A percentile compares a stretch with the other conserved stretches of the same genome.
phyloP scores from a whole-genome alignment of 2,329 filamentous ascomycete species.

The Alternaria triticimaculans region DNA sequence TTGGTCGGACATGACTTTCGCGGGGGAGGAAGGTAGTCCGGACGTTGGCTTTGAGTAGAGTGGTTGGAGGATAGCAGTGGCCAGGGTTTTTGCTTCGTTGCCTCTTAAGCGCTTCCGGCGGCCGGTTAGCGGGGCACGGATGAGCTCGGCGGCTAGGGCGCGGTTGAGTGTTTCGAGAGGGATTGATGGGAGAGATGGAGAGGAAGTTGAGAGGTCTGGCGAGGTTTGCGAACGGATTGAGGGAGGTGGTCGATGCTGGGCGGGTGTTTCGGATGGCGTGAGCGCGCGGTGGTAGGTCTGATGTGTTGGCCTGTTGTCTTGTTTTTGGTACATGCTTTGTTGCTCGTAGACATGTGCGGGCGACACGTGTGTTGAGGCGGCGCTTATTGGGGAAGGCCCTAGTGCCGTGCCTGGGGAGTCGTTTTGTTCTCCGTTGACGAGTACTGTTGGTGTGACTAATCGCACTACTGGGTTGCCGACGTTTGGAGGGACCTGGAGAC shows the following conservation, averaged over 20 bases:
- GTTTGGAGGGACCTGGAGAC: constrained; percentile 69
- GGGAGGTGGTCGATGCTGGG: constrained; percentile 26
- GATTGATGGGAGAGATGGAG: constrained; percentile 24
- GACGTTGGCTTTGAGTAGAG: constrained; percentile 42
- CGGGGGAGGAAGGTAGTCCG: constrained; percentile 21
- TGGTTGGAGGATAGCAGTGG: constrained; percentile 51
- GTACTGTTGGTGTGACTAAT: constrained; percentile 65
- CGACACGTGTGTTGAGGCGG: constrained; percentile 25
- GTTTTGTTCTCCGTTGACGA: constrained; percentile 59
- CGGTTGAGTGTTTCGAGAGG: constrained; percentile 54
- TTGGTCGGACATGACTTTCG: constrained; percentile 44
- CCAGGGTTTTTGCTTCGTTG: constrained; percentile 56
- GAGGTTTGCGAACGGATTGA: constrained; percentile 15
- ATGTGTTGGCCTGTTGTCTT: constrained; percentile 27
- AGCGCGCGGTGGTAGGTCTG: constrained; percentile 30
- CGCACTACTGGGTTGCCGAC: constrained; percentile 64
- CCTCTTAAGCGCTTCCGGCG: constrained; percentile 52
- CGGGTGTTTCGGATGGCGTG: constrained; percentile 42
- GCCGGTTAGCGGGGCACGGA: constrained; percentile 54
- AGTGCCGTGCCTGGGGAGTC: constrained; percentile 31
- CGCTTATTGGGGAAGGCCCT: constrained; percentile 32
- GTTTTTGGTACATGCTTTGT: constrained; percentile 18
- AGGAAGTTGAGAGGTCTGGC: constrained; percentile 1
- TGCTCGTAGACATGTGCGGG: constrained; percentile 28
- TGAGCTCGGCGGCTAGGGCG: constrained; percentile 54